Evolutionary conservation across 1,284 basidiomycete species (phyloP).

Genomic region (Pseudozyma hubeiensis): DNA sequence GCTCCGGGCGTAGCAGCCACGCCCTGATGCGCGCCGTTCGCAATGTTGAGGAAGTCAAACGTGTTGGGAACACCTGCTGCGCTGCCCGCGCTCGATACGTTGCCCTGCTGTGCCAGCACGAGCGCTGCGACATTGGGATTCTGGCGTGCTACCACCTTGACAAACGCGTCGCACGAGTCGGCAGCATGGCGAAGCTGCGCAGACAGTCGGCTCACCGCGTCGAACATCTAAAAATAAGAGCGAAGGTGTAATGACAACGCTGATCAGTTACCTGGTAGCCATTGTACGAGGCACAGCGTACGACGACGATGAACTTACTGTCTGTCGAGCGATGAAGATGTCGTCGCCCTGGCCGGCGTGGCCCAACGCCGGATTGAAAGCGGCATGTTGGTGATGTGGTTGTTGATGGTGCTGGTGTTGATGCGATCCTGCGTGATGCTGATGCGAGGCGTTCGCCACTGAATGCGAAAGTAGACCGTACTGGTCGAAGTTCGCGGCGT

Average conservation of each 20-base stretch:
- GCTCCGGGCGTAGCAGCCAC: conserved; percentile 24
- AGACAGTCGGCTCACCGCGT: conserved; percentile 52
- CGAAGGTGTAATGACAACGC: too few relatives aligned
- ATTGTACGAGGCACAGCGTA: too few relatives aligned
- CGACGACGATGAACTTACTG: conserved; percentile 18
- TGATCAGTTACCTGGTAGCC: not conserved
- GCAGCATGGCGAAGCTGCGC: conserved; percentile 54
- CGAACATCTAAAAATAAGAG: conserved; percentile 44
- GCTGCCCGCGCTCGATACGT: conserved; percentile 32
- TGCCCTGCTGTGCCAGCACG: conserved; percentile 49
- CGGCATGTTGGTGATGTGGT: conserved; percentile 43
- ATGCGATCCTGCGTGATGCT: conserved; percentile 48
- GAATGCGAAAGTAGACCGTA: conserved; percentile 51
- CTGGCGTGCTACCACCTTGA: conserved; percentile 51
- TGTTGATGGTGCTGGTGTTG: conserved; percentile 47
- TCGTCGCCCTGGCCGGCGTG: conserved; percentile 47
- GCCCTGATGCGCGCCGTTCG: conserved; percentile 39
- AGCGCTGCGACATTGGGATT: conserved; percentile 57
- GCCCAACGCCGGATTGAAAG: conserved; percentile 44
- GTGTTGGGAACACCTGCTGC: conserved; percentile 30
- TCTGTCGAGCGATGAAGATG: conserved; percentile 51
- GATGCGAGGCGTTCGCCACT: conserved; percentile 43
- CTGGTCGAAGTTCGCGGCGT: conserved; percentile 51
- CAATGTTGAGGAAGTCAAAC: conserved; percentile 51
- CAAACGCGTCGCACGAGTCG: conserved; percentile 53